Conservation (phyloP, 805 yeast genomes). For the Metschnikowia colocasiae region DNA sequence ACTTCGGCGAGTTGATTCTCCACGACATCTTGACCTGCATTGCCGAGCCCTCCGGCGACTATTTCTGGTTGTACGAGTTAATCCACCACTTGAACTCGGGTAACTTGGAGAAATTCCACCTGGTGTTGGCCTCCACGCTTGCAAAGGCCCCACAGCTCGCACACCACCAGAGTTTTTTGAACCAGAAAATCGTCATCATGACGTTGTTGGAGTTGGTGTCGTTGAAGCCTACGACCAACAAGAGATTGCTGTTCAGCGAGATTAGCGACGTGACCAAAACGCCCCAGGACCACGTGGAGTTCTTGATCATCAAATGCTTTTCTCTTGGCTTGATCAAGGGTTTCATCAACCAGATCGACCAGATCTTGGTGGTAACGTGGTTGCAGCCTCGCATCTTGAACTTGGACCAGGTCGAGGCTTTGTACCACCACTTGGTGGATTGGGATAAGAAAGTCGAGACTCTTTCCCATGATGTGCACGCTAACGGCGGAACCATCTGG, state of each 20-base stretch:
- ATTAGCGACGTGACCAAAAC: constrained; percentile 67
- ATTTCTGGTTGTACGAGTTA: constrained; percentile 69
- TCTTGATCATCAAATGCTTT: constrained; percentile 85
- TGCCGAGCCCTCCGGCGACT: constrained; percentile 39
- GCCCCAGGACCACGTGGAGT: constrained; percentile 75
- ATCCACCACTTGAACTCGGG: constrained; percentile 74
- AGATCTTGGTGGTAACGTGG: constrained; percentile 82
- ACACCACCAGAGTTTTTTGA: constrained; percentile 60
- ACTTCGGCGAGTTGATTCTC: constrained; percentile 90
- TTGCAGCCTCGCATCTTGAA: constrained; percentile 94
- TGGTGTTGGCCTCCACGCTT: constrained; percentile 38
- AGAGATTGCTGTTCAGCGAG: constrained; percentile 68
- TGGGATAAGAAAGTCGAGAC: constrained; percentile 78
- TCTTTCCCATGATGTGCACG: constrained; percentile 43
- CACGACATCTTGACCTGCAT: constrained; percentile 73
- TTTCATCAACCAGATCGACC: constrained; percentile 81
- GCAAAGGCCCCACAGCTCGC: constrained; percentile 52
- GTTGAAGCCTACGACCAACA: constrained; percentile 65
- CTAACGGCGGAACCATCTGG: constrained; percentile 42
- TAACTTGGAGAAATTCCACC: constrained; percentile 63
- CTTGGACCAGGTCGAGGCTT: constrained; percentile 67
- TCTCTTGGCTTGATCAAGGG: constrained; percentile 82
- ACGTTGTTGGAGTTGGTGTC: constrained; percentile 86
- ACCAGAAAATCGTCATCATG: constrained; percentile 90
- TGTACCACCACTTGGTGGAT: constrained; percentile 65